Evolutionary conservation across 179 eudicot species (phyloP), one percentile per base, ranked within the genome.

Genomic region (Amaranthus tricolor): DNA sequence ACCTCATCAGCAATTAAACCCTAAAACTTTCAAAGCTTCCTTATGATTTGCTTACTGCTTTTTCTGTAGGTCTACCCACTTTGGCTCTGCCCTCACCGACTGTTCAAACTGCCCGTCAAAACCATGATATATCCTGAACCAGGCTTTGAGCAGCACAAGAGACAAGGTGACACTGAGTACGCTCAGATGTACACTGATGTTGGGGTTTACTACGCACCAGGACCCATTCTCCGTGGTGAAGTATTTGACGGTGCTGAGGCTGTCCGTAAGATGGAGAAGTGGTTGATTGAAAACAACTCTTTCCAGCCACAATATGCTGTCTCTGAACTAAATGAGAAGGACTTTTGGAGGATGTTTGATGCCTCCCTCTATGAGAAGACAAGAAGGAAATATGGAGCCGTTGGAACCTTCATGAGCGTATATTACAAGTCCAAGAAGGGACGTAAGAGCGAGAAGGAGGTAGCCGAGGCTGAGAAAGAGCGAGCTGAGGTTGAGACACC

Each of bases 391-490:
- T 95, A 95, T 31, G 89, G 85, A 62, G 97, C 97, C n/a, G 86
- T 95, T 20, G 99, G 99, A 20, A 93, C 97, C 15, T 93, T 95
- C 82, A 95, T 91, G 99, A 89, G 95, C 12, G 97, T 95, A 52
- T 95, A 93, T 66, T 95, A 95, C 82, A 95, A 93, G 86, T 89
- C 84, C n/a, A 95, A 95, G 90, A 93, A 93, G 82, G 96, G 99
- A 16, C 85, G 90, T 81, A 92, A 92, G 90, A 87, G 89, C 5
- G 97, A 93, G 84, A 93, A 95, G 84, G 99, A 93, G 82, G 97
- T 95, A 31, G 89, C 87, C 74, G 99, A 95, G 72, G 97, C 97
- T 5, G 97, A 95, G 81, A 85, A 88, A 66, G 95, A 95, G 80
- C 83, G 78, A 62, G 97, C 91, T 48, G 80, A 86, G 60, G 72